Evolutionary conservation across 2,329 filamentous ascomycete genomes (phyloP).

Genomic region (Orbilia javanica): DNA sequence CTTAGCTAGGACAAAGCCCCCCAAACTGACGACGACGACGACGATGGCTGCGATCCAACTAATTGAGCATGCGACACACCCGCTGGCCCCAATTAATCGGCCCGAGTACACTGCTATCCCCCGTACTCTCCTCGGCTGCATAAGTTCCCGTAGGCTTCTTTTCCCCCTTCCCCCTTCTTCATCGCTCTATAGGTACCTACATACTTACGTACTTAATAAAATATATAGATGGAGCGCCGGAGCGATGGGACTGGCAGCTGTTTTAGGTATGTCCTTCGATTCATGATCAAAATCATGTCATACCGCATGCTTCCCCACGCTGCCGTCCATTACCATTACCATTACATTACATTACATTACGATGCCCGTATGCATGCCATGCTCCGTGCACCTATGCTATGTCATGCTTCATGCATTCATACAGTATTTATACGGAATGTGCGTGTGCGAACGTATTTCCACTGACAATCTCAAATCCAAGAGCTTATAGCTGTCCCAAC

Average conservation of each 20-base stretch:
- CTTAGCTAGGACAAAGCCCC: not conserved
- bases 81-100: constrained; percentile 7
- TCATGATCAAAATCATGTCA: not conserved
- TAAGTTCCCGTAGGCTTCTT: constrained; percentile 8
- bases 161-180: not conserved
- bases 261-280: not conserved
- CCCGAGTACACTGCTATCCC: too few species aligned
- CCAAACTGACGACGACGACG: constrained; percentile 11
- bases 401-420: not conserved
- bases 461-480: not conserved
- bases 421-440: not conserved
- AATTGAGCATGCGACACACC: too few species aligned
- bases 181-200: too few species aligned
- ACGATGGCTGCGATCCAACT: too few species aligned
- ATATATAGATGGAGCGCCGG: not conserved
- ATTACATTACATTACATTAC: not conserved
- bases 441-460: too few species aligned
- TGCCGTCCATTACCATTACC: too few species aligned
- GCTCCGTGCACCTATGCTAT: not conserved
- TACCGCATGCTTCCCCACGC: not conserved
- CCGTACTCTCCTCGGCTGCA: not conserved
- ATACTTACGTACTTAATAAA: not conserved
- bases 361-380: not conserved
- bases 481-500: too few species aligned
- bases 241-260: not conserved